Evolutionary conservation across 2,329 filamentous ascomycete species (phyloP).

Genomic region (Penicillium sp.): DNA sequence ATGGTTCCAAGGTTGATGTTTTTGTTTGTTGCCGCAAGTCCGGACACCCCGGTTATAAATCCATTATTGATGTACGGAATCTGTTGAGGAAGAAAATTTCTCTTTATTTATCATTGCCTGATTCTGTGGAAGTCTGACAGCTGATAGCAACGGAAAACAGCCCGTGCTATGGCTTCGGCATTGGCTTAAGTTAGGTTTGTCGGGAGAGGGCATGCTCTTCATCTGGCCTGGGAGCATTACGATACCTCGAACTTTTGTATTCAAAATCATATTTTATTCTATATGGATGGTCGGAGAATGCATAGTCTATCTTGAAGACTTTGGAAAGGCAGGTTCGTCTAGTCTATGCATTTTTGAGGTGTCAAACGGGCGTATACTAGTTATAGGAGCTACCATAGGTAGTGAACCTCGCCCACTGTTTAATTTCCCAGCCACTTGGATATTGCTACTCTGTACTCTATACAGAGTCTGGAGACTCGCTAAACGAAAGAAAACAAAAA

Average conservation of each 20-base stretch:
- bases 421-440: conserved; percentile 13
- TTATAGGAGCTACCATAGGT: neutral
- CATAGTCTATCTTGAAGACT: neutral
- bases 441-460: neutral
- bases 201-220: neutral
- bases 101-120: neutral
- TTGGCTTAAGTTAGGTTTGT: neutral
- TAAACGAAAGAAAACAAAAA: neutral
- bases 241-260: too few species aligned
- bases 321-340: neutral
- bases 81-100: neutral
- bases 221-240: neutral
- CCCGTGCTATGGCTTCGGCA: too few species aligned
- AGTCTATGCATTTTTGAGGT: neutral
- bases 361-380: neutral
- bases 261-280: too few species aligned
- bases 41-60: neutral
- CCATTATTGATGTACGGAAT: neutral
- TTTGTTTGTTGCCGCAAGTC: conserved; percentile 8
- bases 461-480: too few species aligned
- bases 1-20: conserved; percentile 10
- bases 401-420: conserved; percentile 8
- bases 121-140: neutral
- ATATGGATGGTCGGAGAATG: neutral
- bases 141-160: too few species aligned